These are phyloP conservation scores for Phytophthora chlamydospora DNA, from an alignment of 352 stramenopile genomes.

Conservation along the genomic window DNA sequence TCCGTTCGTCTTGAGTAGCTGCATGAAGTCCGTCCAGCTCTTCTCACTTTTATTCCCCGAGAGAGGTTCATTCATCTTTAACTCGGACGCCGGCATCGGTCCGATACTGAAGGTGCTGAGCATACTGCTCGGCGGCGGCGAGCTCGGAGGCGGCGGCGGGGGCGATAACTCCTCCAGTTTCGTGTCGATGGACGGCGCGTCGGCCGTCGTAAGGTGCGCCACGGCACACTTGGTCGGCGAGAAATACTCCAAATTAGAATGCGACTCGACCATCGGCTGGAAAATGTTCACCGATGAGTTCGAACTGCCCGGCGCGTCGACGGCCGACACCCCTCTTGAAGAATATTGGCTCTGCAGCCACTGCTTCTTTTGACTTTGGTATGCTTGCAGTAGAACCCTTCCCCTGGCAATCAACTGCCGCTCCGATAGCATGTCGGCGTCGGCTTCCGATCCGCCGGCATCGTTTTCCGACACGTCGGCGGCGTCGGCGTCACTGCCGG, in stretches of 20 bases:
- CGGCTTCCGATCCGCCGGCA: neutral
- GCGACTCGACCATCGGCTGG: slow-evolving; percentile 4
- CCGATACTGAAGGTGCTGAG: slow-evolving; percentile 36
- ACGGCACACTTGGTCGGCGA: slow-evolving; percentile 16
- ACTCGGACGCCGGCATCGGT: slow-evolving; percentile 21
- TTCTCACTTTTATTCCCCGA: slow-evolving; percentile 31
- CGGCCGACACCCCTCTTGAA: slow-evolving; percentile 1
- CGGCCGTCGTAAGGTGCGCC: neutral
- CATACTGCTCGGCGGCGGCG: slow-evolving; percentile 22
- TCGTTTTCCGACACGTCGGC: slow-evolving; percentile 1
- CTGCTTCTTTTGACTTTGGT: slow-evolving; percentile 55
- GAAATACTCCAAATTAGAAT: slow-evolving; percentile 16
- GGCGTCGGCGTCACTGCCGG: slow-evolving; percentile 6
- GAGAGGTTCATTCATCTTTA: slow-evolving; percentile 30
- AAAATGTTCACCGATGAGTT: slow-evolving; percentile 26
- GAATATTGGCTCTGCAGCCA: slow-evolving; percentile 20
- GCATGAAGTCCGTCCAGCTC: slow-evolving; percentile 43
- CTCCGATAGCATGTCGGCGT: slow-evolving; percentile 31
- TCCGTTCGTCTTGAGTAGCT: slow-evolving; percentile 39
- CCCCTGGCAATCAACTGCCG: slow-evolving; percentile 55
- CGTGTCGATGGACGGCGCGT: slow-evolving; percentile 31
- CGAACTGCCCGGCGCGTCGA: slow-evolving; percentile 1
- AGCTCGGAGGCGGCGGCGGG: slow-evolving; percentile 5
- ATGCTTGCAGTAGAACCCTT: slow-evolving; percentile 45
- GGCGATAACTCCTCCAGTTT: slow-evolving; percentile 14